phyloP scores from a whole-genome alignment of 495 filamentous ascomycete species.

The Hypoxylon rickii region DNA sequence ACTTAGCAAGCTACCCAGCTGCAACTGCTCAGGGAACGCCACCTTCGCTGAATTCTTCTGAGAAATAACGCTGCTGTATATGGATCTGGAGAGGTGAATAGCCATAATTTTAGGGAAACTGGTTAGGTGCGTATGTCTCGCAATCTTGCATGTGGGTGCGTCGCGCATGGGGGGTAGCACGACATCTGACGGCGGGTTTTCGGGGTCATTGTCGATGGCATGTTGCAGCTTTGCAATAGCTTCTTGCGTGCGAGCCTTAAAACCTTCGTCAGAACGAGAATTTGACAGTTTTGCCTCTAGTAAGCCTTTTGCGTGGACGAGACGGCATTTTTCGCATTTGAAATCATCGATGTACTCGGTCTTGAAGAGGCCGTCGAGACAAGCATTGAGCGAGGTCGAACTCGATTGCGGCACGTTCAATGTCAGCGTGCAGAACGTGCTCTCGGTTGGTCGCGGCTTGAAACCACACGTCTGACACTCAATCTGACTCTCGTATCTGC shows the following conservation, averaged over 20 bases:
- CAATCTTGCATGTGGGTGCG: constrained; percentile 82
- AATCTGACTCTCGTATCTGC: constrained; percentile 85
- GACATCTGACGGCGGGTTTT: constrained; percentile 70
- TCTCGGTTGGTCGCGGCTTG: constrained; percentile 79
- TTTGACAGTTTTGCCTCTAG: constrained; percentile 44
- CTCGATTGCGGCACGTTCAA: constrained; percentile 81
- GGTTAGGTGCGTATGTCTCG: constrained; percentile 82
- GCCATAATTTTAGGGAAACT: constrained; percentile 85
- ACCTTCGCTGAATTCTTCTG: constrained; percentile 95
- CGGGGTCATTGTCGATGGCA: constrained; percentile 77
- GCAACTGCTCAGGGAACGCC: constrained; percentile 81
- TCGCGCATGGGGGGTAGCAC: constrained; percentile 71
- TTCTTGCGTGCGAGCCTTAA: constrained; percentile 48
- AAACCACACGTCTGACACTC: constrained; percentile 90
- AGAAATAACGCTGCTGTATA: constrained; percentile 77
- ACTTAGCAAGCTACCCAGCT: constrained; percentile 77
- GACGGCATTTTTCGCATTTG: constrained; percentile 87
- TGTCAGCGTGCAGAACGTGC: constrained; percentile 89
- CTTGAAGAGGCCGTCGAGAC: constrained; percentile 93
- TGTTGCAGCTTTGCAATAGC: constrained; percentile 58
- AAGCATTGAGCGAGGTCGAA: constrained; percentile 57
- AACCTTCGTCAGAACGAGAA: constrained; percentile 52
- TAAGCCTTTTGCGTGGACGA: constrained; percentile 67
- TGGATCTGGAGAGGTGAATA: constrained; percentile 90
- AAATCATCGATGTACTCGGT: constrained; percentile 97